phyloP scores from a whole-genome alignment of 1,284 basidiomycete genomes.

The Ceratorhiza oryzae-sativae region DNA sequence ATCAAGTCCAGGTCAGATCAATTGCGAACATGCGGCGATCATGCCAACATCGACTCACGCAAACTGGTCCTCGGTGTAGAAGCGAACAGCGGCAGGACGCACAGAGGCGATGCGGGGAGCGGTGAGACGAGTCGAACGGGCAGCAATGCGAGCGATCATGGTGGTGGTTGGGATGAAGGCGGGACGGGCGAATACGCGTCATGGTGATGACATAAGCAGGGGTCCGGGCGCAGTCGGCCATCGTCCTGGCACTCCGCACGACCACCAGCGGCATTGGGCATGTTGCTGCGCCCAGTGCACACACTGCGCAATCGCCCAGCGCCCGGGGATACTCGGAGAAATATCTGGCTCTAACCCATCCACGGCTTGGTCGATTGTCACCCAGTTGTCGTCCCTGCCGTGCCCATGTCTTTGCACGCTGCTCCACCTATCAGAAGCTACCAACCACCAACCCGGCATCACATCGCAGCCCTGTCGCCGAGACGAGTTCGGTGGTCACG shows the following conservation, averaged over 20 bases:
- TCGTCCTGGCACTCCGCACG: background rate
- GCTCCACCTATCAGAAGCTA: background rate
- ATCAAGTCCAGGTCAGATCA: background rate
- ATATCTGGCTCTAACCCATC: background rate
- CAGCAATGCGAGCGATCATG: conserved; percentile 34
- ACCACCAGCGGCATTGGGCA: background rate
- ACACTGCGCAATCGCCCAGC: background rate
- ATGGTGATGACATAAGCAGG: conserved; percentile 13
- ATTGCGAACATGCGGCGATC: background rate
- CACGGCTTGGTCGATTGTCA: background rate
- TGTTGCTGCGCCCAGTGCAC: too few relatives aligned
- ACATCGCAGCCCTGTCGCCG: background rate
- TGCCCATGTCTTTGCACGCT: background rate
- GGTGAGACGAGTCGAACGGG: conserved; percentile 2
- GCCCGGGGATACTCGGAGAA: background rate
- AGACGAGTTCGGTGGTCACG: conserved; percentile 5
- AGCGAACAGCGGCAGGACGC: conserved; percentile 3
- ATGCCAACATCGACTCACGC: conserved; percentile 1
- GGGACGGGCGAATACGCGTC: conserved; percentile 23
- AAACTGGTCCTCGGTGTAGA: conserved; percentile 37
- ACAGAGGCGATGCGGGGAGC: background rate
- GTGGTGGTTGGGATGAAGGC: conserved; percentile 25
- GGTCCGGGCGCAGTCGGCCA: background rate
- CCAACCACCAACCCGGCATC: background rate
- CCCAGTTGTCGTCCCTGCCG: too few relatives aligned